Conservation (phyloP, 306 rosid species). For the Carpinus fangiana region DNA sequence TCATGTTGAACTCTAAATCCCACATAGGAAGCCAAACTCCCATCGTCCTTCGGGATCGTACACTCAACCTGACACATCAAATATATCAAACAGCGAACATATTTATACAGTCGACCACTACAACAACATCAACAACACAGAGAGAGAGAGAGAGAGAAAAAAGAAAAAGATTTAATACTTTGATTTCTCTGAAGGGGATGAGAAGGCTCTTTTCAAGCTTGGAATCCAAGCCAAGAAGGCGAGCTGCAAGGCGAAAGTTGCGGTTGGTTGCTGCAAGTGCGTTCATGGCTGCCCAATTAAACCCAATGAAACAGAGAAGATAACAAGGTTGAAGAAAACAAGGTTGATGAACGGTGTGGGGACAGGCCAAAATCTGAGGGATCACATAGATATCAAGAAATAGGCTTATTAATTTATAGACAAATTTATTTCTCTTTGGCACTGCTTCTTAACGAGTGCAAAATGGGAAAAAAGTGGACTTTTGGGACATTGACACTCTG, state of each 20-base stretch:
- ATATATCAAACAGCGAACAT: neutral
- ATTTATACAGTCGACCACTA: neutral
- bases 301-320: neutral
- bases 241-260: slow-evolving; percentile 63
- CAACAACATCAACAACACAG: neutral
- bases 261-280: slow-evolving; percentile 73
- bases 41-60: slow-evolving; percentile 75
- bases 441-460: neutral
- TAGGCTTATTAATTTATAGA: neutral
- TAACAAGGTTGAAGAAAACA: neutral
- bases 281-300: slow-evolving; percentile 45
- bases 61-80: slow-evolving; percentile 63
- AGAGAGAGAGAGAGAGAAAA: neutral
- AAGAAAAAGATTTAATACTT: slow-evolving; percentile 34
- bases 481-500: neutral
- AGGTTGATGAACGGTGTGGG: neutral
- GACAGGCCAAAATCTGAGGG: neutral
- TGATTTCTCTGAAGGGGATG: slow-evolving; percentile 73
- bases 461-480: neutral
- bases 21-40: slow-evolving; percentile 62
- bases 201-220: slow-evolving; percentile 74
- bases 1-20: slow-evolving; percentile 82
- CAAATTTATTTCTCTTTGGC: neutral
- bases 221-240: slow-evolving; percentile 68
- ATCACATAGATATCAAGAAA: neutral